Conservation (phyloP, 1,139 yeast species). For the Pichia sp. region DNA sequence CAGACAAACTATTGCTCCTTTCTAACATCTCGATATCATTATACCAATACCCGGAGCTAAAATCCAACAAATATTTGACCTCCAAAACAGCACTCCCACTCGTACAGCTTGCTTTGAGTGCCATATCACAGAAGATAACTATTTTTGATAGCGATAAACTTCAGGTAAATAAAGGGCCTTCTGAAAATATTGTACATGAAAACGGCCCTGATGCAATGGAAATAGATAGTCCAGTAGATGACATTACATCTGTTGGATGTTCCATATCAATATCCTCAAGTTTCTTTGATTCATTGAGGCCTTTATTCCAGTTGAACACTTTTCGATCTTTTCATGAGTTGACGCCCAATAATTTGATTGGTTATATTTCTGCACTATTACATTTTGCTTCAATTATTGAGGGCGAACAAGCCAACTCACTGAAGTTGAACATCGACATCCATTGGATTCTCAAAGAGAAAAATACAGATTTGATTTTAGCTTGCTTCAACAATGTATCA, state of each 20-base stretch:
- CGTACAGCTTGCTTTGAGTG: neutral
- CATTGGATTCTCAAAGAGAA: constrained; percentile 12
- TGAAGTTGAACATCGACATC: constrained; percentile 4
- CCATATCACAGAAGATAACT: neutral
- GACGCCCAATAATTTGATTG: neutral
- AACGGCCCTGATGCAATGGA: too few relatives aligned
- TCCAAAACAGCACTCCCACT: neutral
- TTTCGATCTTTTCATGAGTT: neutral
- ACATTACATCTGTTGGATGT: neutral
- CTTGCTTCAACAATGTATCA: neutral
- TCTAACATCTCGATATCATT: neutral
- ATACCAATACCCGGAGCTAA: neutral
- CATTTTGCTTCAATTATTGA: constrained; percentile 3
- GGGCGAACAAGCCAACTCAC: neutral
- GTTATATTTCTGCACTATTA: constrained; percentile 6
- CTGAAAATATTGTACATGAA: too few relatives aligned
- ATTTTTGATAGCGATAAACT: neutral
- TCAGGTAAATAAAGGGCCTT: too few relatives aligned
- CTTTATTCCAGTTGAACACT: neutral
- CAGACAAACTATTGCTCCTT: neutral
- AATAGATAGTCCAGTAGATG: too few relatives aligned
- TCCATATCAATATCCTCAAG: neutral
- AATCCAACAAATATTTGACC: neutral
- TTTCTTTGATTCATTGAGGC: neutral
- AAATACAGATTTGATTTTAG: neutral